Evolutionary conservation across 2,329 filamentous ascomycete species (phyloP), one percentile per base, ranked within the genome.

Genomic region (Scolecobasidium constrictum): DNA sequence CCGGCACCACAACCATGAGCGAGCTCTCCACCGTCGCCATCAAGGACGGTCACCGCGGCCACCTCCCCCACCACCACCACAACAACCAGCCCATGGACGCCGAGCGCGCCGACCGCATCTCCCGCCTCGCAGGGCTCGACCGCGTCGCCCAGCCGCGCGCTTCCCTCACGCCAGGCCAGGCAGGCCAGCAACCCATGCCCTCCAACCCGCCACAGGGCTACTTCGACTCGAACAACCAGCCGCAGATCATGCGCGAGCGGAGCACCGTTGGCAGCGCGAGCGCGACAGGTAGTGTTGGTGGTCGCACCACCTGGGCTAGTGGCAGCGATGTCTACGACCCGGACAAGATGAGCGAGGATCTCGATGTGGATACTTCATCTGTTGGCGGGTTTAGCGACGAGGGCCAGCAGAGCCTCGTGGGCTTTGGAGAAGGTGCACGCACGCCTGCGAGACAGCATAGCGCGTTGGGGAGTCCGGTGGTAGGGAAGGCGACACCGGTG

Each of bases 21-120:
- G 81, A 87, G 33, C 75, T 96, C 38, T 94, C 86, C 13, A 95
- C 90, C 15, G 92, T 86, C 11, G 90, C 90, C 40, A 94, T 94
- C 71, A 94, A 95, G 64, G 90, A 96, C 59, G 90, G 90, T 53
- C 86, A 95, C 57, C 84, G 86, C 47, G 90, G 90, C 49, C 78
- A 87, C 57, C 72, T 81, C 20, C 76, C 78, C 20, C 73, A 79
- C 43, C 64, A 70, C 45, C 72, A 75, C 46, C 61, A 79, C 16
- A 75, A 77, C 42, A 75, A 77, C 42, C 82, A 76, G 50, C 90
- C 82, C 54, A 78, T 92, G 47, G 88, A 94, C 55, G 87, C 87
- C 49, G 88, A 94, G 62, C 86, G 88, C 52, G 87, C 86, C 49
- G 88, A 95, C 63, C 87, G 90, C 55, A 95, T 96, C 62, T 94